These are phyloP conservation scores for Anaeramoeba ignava DNA, from an alignment of 78 protist genomes.

Conservation along the genomic window DNA sequence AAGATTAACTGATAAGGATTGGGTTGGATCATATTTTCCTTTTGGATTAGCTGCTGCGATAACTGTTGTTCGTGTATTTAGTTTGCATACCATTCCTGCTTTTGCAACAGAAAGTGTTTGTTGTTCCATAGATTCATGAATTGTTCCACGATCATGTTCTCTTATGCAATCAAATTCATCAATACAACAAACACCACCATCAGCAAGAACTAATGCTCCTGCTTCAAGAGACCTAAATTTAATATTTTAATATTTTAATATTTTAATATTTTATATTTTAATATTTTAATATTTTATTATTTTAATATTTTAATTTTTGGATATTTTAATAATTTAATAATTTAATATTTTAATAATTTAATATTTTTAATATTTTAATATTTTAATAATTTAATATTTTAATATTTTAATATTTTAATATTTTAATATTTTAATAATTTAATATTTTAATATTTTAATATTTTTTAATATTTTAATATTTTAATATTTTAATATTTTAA, in stretches of 20 bases:
- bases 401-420: background rate
- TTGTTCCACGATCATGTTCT: constrained; percentile 48
- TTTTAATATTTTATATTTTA: background rate
- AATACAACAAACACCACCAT: constrained; percentile 96
- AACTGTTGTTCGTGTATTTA: constrained; percentile 71
- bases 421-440: background rate
- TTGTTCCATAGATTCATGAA: constrained; percentile 96
- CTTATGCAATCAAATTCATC: constrained; percentile 85
- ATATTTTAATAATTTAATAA: background rate
- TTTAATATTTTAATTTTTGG: background rate
- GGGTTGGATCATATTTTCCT: constrained; percentile 38
- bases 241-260: background rate
- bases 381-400: background rate
- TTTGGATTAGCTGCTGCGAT: constrained; percentile 45
- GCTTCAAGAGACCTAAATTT: constrained; percentile 91
- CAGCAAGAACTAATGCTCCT: constrained; percentile 96
- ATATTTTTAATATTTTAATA: background rate
- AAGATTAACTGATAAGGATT: constrained; percentile 36
- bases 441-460: background rate
- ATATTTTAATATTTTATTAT: background rate
- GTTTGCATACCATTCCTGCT: constrained; percentile 80
- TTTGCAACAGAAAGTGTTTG: constrained; percentile 95
- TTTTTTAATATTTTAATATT: background rate
- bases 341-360: background rate
- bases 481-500: background rate